Conservation (phyloP, 192 early-diverging fungal species). For the Pilobolus umbonatus region DNA sequence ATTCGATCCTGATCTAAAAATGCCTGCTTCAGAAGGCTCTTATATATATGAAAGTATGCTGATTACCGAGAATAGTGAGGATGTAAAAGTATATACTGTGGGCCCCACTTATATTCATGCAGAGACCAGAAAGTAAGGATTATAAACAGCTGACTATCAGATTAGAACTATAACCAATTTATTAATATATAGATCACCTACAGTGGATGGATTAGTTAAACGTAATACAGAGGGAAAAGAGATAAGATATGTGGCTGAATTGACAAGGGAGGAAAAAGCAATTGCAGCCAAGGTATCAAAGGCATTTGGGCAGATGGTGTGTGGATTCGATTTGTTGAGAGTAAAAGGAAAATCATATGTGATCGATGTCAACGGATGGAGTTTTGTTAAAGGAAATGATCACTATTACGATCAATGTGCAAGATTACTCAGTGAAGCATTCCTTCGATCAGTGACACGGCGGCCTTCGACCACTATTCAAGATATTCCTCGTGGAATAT, state of each 20-base stretch:
- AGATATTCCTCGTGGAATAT: slow-evolving; percentile 37
- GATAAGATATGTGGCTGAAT: slow-evolving; percentile 83
- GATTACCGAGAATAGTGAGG: slow-evolving; percentile 90
- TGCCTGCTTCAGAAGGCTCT: slow-evolving; percentile 69
- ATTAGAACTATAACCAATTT: background rate
- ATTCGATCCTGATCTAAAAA: slow-evolving; percentile 63
- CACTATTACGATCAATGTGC: slow-evolving; percentile 90
- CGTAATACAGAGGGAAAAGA: slow-evolving; percentile 97
- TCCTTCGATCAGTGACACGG: slow-evolving; percentile 53
- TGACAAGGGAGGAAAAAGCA: slow-evolving; percentile 74
- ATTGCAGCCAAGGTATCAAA: slow-evolving; percentile 68
- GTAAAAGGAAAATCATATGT: slow-evolving; percentile 80
- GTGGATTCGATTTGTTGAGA: slow-evolving; percentile 92
- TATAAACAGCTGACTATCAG: background rate
- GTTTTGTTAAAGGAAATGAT: slow-evolving; percentile 95
- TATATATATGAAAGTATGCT: slow-evolving; percentile 97
- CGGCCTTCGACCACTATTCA: slow-evolving; percentile 8
- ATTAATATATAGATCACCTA: slow-evolving; percentile 63
- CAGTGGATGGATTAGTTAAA: slow-evolving; percentile 92
- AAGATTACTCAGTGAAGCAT: slow-evolving; percentile 67
- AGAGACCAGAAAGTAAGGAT: slow-evolving; percentile 82
- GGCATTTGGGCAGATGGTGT: slow-evolving; percentile 91
- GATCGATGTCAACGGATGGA: slow-evolving; percentile 99
- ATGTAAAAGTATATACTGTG: slow-evolving; percentile 97
- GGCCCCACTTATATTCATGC: slow-evolving; percentile 87